A percentile compares a stretch with the other conserved stretches of the same genome.
Conservation (phyloP, 306 rosid species). For the Begonia loranthoides region DNA sequence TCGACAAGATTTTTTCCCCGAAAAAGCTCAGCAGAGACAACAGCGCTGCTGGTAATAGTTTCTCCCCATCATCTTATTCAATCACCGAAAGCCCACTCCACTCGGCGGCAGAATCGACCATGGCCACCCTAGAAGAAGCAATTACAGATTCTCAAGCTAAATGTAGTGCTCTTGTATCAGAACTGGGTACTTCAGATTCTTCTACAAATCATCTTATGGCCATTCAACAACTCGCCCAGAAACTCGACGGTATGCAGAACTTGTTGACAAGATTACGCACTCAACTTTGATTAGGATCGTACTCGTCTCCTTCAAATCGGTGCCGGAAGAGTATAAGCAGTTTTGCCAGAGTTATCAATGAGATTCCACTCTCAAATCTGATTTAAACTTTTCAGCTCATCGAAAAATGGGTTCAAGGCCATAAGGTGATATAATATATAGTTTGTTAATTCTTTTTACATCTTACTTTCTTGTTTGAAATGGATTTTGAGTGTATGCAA, state of each 20-base stretch:
- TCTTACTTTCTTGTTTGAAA: too few relatives aligned
- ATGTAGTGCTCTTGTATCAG: conserved; percentile 32
- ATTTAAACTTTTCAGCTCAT: too few relatives aligned
- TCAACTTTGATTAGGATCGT: conserved; percentile 22
- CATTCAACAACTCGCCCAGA: conserved; percentile 45
- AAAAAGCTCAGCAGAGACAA: conserved; percentile 40
- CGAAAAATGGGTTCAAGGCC: too few relatives aligned
- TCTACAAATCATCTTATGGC: conserved; percentile 34
- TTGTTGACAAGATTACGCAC: conserved; percentile 46
- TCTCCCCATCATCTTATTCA: conserved; percentile 29
- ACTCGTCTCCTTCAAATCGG: not conserved
- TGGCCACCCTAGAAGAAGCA: conserved; percentile 55
- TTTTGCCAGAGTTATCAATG: too few relatives aligned
- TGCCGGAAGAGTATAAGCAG: too few relatives aligned
- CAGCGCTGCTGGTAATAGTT: conserved; percentile 32
- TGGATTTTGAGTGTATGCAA: too few relatives aligned
- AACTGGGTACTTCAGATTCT: conserved; percentile 30
- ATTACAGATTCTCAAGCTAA: conserved; percentile 48
- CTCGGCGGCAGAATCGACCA: conserved; percentile 39
- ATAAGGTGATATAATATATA: too few relatives aligned
- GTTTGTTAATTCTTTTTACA: too few relatives aligned
- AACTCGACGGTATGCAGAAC: conserved; percentile 53
- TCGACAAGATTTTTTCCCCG: conserved; percentile 62
- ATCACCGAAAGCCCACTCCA: conserved; percentile 25
- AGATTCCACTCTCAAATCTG: too few relatives aligned